These are phyloP conservation scores for Xylaria venustula DNA, from an alignment of 495 filamentous ascomycete species.

Conservation along the genomic window DNA sequence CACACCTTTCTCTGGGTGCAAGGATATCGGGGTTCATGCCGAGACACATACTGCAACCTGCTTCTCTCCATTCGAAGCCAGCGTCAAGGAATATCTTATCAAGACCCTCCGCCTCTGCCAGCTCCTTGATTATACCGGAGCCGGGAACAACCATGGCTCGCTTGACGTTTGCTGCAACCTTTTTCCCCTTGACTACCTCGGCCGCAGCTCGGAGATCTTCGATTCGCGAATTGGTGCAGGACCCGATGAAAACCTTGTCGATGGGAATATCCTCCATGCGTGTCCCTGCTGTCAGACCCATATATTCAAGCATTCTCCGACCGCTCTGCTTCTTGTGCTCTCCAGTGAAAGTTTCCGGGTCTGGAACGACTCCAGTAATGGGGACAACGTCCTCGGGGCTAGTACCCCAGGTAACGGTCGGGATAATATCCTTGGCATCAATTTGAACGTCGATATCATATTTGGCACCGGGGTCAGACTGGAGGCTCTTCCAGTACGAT, in stretches of 20 bases:
- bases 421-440: slow-evolving; percentile 86
- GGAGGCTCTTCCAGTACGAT: slow-evolving; percentile 84
- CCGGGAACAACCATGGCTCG: slow-evolving; percentile 95
- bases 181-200: slow-evolving; percentile 78
- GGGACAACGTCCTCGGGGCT: slow-evolving; percentile 93
- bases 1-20: slow-evolving; percentile 89
- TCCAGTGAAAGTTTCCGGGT: slow-evolving; percentile 82
- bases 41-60: slow-evolving; percentile 97
- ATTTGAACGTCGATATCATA: slow-evolving; percentile 87
- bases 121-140: slow-evolving; percentile 89
- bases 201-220: slow-evolving; percentile 93
- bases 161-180: slow-evolving; percentile 83
- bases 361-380: slow-evolving; percentile 85
- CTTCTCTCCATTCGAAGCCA: slow-evolving; percentile 97
- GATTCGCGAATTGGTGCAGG: slow-evolving; percentile 95
- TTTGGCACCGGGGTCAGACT: slow-evolving; percentile 78
- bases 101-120: slow-evolving; percentile 88
- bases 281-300: slow-evolving; percentile 84
- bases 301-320: slow-evolving; percentile 85
- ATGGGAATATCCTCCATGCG: slow-evolving; percentile 85
- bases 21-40: slow-evolving; percentile 99
- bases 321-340: slow-evolving; percentile 75
- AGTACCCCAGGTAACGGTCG: slow-evolving; percentile 96
- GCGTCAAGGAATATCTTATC: slow-evolving; percentile 89
- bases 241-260: slow-evolving; percentile 98